A percentile compares a stretch with the other conserved stretches of the same genome.
Evolutionary conservation across 2,329 filamentous ascomycete genomes (phyloP).

Genomic region (Aspergillus bombycis): DNA sequence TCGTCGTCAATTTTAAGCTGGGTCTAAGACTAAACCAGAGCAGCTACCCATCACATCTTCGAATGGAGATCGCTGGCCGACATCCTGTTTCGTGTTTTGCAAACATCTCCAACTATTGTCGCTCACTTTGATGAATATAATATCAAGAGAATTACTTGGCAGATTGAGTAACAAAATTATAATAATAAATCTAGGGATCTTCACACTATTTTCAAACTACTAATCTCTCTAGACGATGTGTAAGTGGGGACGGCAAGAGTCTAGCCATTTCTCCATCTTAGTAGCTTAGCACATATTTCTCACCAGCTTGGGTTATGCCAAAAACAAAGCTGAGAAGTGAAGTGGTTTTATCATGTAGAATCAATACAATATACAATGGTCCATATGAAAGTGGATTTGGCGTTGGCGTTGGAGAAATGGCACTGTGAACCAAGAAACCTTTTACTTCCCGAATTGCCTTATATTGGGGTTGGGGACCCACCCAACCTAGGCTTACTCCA

Average conservation of each 20-base stretch:
- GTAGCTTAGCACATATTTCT: background rate
- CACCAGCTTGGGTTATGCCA: background rate
- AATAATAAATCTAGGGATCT: background rate
- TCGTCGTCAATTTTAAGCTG: background rate
- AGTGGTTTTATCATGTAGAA: background rate
- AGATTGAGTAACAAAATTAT: background rate
- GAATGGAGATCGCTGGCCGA: background rate
- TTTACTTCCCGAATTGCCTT: background rate
- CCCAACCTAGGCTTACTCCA: conserved; percentile 4
- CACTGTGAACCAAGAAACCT: background rate
- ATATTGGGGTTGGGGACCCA: background rate
- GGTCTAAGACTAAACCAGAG: background rate
- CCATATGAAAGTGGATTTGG: background rate
- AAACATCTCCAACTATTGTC: background rate
- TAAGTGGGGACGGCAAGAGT: background rate
- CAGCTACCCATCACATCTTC: background rate
- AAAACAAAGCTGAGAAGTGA: background rate
- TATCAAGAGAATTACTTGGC: background rate
- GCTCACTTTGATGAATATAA: background rate
- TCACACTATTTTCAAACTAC: background rate
- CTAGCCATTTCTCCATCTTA: background rate
- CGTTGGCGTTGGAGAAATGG: background rate
- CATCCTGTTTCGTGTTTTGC: background rate
- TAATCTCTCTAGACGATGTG: background rate
- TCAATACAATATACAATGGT: background rate